Percentiles rank a stretch among this genome's conserved stretches.
phyloP scores from a whole-genome alignment of 1,284 basidiomycete genomes.

The Schizopora paradoxa region DNA sequence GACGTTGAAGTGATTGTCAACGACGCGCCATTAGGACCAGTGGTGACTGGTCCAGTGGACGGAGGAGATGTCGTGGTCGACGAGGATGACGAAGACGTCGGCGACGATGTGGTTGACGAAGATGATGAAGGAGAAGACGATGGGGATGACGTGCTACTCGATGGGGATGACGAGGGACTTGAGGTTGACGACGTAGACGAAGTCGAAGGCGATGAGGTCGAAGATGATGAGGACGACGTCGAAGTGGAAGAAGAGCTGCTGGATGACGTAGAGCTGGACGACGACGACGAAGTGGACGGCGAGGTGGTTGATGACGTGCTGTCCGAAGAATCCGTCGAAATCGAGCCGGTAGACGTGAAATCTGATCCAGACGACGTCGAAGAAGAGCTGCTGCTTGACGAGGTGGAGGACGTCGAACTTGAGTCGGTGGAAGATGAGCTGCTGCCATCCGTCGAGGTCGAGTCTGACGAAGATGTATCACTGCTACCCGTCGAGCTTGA shows the following conservation, averaged over 20 bases:
- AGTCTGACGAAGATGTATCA: background rate
- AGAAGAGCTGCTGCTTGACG: background rate
- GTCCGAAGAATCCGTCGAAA: background rate
- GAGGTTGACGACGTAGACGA: background rate
- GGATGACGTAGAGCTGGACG: background rate
- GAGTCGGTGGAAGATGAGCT: background rate
- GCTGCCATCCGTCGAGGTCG: background rate
- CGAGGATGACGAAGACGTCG: background rate
- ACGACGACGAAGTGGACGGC: background rate
- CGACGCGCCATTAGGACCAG: slow-evolving; percentile 3
- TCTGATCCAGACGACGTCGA: background rate
- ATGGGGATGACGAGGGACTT: background rate
- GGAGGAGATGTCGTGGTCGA: background rate
- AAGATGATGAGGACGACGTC: background rate
- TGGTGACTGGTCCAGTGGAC: background rate
- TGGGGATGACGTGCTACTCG: background rate
- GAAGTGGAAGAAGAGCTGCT: background rate
- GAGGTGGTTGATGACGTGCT: background rate
- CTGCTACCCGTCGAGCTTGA: background rate
- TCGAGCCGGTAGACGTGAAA: background rate
- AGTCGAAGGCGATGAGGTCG: background rate
- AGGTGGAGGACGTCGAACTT: background rate
- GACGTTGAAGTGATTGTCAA: background rate
- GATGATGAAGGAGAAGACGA: background rate
- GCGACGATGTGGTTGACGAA: background rate